phyloP scores from a whole-genome alignment of 2,329 filamentous ascomycete genomes.

The Phialemonium atrogriseum region DNA sequence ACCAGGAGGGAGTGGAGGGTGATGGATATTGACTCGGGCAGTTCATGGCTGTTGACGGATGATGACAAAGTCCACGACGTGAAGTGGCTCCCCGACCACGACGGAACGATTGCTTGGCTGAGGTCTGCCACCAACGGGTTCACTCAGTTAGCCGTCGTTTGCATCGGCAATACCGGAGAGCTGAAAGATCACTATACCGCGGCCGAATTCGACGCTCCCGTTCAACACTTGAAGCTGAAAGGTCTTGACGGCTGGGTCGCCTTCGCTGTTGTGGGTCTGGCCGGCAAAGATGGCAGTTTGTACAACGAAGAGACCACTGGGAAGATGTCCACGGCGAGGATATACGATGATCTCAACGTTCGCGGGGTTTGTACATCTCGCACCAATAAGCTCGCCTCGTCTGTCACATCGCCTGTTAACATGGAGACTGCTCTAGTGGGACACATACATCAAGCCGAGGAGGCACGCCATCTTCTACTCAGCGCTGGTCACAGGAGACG shows the following conservation, averaged over 20 bases:
- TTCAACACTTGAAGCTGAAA: constrained; percentile 25
- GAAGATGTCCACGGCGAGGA: constrained; percentile 18
- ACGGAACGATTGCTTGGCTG: constrained; percentile 23
- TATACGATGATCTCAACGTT: constrained; percentile 25
- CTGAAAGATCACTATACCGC: constrained; percentile 14
- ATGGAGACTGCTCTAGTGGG: constrained; percentile 20
- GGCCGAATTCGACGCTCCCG: constrained; percentile 22
- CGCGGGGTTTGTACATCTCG: constrained; percentile 21
- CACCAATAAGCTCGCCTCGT: too few species aligned
- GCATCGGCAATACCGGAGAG: constrained; percentile 9
- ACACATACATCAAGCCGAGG: constrained; percentile 20
- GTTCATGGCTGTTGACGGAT: constrained; percentile 16
- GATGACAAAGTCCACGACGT: constrained; percentile 22
- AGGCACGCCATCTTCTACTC: constrained; percentile 30
- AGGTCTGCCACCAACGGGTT: constrained; percentile 18
- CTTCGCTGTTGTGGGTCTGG: constrained; percentile 25
- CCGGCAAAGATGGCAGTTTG: constrained; percentile 20
- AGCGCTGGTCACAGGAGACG: constrained; percentile 16
- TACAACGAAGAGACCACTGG: constrained; percentile 21
- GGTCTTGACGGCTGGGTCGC: constrained; percentile 25
- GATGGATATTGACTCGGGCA: constrained; percentile 21
- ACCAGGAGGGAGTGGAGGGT: constrained; percentile 25
- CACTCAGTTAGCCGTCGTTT: constrained; percentile 22
- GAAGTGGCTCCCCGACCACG: constrained; percentile 24
- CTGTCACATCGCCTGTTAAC: too few species aligned